These are phyloP conservation scores for Phaeotremella skinneri DNA, from an alignment of 768 basidiomycete genomes.

Conservation along the genomic window DNA sequence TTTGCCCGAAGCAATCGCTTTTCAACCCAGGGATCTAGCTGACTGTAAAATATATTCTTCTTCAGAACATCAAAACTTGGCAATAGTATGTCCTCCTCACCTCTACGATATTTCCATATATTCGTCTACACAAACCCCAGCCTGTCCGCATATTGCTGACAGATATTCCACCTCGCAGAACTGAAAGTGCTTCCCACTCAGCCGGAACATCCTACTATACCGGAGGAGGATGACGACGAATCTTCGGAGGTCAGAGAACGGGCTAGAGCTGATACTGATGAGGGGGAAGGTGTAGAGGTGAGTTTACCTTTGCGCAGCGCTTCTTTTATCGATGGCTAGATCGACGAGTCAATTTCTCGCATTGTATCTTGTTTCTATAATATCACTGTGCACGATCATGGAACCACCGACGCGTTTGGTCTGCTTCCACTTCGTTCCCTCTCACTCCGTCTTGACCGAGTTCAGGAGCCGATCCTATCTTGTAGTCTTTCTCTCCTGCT, in stretches of 20 bases:
- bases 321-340: neutral
- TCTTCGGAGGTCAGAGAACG: slow-evolving; percentile 14
- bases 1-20: too few relatives aligned
- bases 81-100: slow-evolving; percentile 31
- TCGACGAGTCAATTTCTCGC: neutral
- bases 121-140: neutral
- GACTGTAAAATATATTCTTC: neutral
- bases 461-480: neutral
- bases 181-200: slow-evolving; percentile 51
- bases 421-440: too few relatives aligned
- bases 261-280: slow-evolving; percentile 21
- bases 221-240: slow-evolving; percentile 46
- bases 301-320: slow-evolving; percentile 6
- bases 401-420: too few relatives aligned
- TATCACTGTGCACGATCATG: too few relatives aligned
- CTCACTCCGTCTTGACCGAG: neutral
- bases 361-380: too few relatives aligned
- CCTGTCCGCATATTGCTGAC: neutral
- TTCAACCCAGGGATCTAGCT: too few relatives aligned
- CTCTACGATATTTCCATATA: neutral
- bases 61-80: slow-evolving; percentile 49
- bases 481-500: neutral
- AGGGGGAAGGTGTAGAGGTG: slow-evolving; percentile 49
- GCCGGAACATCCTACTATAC: slow-evolving; percentile 38
- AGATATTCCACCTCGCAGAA: slow-evolving; percentile 28